A percentile compares a stretch with the other conserved stretches of the same genome.
These are phyloP conservation scores for Vanderwaltozyma polyspora DNA, from an alignment of 805 yeast genomes.

Conservation along the genomic window DNA sequence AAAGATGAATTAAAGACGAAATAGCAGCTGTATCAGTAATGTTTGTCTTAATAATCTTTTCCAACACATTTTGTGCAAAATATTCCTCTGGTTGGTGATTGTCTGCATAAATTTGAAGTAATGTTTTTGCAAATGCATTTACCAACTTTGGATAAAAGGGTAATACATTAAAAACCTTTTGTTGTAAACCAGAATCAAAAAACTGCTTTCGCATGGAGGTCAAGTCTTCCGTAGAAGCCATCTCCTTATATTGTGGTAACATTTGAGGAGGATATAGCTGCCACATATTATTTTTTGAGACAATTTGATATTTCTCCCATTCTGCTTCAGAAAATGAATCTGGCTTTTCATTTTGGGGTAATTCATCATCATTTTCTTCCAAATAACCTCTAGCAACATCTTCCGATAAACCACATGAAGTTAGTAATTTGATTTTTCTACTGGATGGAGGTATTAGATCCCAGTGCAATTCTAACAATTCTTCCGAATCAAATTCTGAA, in stretches of 20 bases:
- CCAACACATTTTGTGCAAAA: slow-evolving; percentile 29
- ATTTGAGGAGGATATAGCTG: slow-evolving; percentile 23
- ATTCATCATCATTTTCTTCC: slow-evolving; percentile 24
- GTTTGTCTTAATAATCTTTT: slow-evolving; percentile 30
- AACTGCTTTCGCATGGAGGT: slow-evolving; percentile 30
- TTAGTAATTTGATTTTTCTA: slow-evolving; percentile 15
- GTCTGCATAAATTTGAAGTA: slow-evolving; percentile 28
- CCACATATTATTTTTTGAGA: slow-evolving; percentile 14
- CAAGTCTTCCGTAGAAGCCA: slow-evolving; percentile 32
- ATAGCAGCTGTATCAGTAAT: slow-evolving; percentile 22
- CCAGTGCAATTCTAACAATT: slow-evolving; percentile 20
- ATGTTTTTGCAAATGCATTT: slow-evolving; percentile 30
- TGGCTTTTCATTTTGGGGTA: slow-evolving; percentile 15
- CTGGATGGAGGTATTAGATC: slow-evolving; percentile 19
- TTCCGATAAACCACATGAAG: slow-evolving; percentile 21
- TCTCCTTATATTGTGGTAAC: slow-evolving; percentile 30
- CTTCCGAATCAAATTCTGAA: slow-evolving; percentile 22
- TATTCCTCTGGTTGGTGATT: slow-evolving; percentile 25
- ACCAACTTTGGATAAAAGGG: slow-evolving; percentile 34
- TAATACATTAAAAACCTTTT: slow-evolving; percentile 33
- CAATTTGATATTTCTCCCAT: slow-evolving; percentile 21
- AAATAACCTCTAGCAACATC: slow-evolving; percentile 25
- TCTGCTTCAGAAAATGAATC: slow-evolving; percentile 21
- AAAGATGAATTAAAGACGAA: slow-evolving; percentile 33
- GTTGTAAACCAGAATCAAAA: slow-evolving; percentile 27